These are phyloP conservation scores for Gracilaria domingensis DNA, from an alignment of 23 red algal genomes.

Conservation along the genomic window DNA sequence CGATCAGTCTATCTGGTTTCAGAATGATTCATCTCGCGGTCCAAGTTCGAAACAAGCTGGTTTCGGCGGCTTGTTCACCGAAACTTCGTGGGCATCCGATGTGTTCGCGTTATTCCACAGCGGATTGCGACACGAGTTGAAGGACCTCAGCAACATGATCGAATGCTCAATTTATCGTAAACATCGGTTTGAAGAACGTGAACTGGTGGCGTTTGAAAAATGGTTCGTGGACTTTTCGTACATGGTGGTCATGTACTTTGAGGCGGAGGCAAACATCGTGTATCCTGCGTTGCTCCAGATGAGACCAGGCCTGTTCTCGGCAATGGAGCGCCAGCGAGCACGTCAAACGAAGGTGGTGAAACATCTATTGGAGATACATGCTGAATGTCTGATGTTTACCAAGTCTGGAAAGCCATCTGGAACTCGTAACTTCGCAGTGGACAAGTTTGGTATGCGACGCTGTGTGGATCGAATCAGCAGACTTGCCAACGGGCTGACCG, in stretches of 20 bases:
- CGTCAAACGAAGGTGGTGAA: background rate
- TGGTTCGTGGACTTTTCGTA: slow-evolving; percentile 47
- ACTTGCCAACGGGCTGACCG: slow-evolving; percentile 4
- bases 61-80: slow-evolving; percentile 13
- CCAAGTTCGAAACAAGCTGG: background rate
- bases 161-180: background rate
- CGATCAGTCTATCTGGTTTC: slow-evolving; percentile 31
- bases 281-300: slow-evolving; percentile 36
- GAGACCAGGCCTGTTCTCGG: background rate
- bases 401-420: background rate
- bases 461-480: slow-evolving; percentile 5
- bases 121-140: slow-evolving; percentile 37
- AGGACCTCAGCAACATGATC: slow-evolving; percentile 43
- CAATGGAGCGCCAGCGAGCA: background rate
- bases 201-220: slow-evolving; percentile 33
- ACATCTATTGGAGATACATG: slow-evolving; percentile 38
- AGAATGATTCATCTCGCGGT: background rate
- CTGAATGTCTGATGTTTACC: slow-evolving; percentile 29
- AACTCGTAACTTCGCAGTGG: background rate
- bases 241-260: slow-evolving; percentile 37
- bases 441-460: background rate
- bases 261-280: slow-evolving; percentile 12
- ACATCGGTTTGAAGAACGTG: background rate
- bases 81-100: slow-evolving; percentile 41
- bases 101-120: slow-evolving; percentile 50